These are phyloP conservation scores for Symbiodinium pilosum DNA, from an alignment of 73 alveolate species.

Conservation along the genomic window DNA sequence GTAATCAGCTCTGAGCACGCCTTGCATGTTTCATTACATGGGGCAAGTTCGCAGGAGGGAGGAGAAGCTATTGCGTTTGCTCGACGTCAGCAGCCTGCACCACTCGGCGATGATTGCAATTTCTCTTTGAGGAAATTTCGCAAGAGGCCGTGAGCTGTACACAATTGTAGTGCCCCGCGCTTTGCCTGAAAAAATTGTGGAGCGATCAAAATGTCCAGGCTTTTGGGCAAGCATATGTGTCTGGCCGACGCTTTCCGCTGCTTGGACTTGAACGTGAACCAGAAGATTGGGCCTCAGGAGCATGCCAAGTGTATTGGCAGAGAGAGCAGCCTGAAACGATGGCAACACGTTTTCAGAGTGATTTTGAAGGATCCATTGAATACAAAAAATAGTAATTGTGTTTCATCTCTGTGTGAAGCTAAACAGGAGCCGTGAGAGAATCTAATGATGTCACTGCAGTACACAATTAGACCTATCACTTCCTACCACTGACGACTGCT, in stretches of 20 bases:
- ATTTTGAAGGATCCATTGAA: too few relatives aligned
- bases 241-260: constrained; percentile 80
- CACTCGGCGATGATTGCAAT: constrained; percentile 48
- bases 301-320: too few relatives aligned
- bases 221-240: constrained; percentile 74
- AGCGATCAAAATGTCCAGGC: background rate
- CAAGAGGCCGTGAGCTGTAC: constrained; percentile 6
- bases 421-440: too few relatives aligned
- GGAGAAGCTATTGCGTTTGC: background rate
- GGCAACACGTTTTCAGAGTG: background rate
- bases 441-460: too few relatives aligned
- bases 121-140: constrained; percentile 75
- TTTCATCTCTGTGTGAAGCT: too few relatives aligned
- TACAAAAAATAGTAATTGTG: too few relatives aligned
- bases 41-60: too few relatives aligned
- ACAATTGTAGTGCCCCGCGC: background rate
- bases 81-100: background rate
- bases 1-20: too few relatives aligned
- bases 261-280: constrained; percentile 68
- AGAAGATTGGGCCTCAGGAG: constrained; percentile 81
- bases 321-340: background rate
- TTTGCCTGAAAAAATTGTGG: background rate
- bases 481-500: too few relatives aligned
- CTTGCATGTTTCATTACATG: too few relatives aligned
- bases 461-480: too few relatives aligned